Evolutionary conservation across 2,329 filamentous ascomycete species (phyloP).

Genomic region (Botrytis hyacinthi): DNA sequence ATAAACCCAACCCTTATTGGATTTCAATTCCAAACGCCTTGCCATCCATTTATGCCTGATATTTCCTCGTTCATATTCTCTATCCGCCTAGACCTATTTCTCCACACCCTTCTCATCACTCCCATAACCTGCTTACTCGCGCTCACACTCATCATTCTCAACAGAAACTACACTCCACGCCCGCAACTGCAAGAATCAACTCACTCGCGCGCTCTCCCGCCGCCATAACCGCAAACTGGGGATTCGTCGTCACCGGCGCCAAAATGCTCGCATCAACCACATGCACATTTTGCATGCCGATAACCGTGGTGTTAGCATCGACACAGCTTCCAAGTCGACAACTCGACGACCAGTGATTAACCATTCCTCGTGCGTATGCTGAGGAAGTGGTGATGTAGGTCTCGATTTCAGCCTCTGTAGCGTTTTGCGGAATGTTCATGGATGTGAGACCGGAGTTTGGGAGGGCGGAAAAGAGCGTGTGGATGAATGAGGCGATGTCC

Average conservation of each 20-base stretch:
- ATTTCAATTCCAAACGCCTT: not conserved
- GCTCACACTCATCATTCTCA: not conserved
- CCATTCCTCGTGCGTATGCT: slow-evolving; percentile 48
- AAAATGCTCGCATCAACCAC: slow-evolving; percentile 53
- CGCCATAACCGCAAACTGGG: slow-evolving; percentile 54
- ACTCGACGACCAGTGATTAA: slow-evolving; percentile 54
- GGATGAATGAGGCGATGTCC: slow-evolving; percentile 50
- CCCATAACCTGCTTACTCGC: not conserved
- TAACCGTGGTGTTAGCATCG: slow-evolving; percentile 47
- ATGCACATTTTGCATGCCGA: slow-evolving; percentile 50
- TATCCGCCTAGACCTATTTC: not conserved
- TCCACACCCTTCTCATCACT: not conserved
- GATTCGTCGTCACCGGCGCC: slow-evolving; percentile 52
- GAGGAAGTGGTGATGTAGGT: slow-evolving; percentile 50
- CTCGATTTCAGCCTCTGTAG: slow-evolving; percentile 48
- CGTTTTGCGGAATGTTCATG: slow-evolving; percentile 48
- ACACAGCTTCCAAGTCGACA: slow-evolving; percentile 52
- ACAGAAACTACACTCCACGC: not conserved
- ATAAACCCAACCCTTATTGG: not conserved
- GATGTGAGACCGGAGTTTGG: slow-evolving; percentile 45
- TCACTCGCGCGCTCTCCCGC: slow-evolving; percentile 52
- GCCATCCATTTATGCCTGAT: not conserved
- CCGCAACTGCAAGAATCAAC: slow-evolving; percentile 41
- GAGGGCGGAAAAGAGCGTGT: slow-evolving; percentile 49
- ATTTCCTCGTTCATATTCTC: not conserved